Base-by-base conservation (phyloP, 1,284 basidiomycete genomes). In the Cystobasidiaceae sp. region DNA sequence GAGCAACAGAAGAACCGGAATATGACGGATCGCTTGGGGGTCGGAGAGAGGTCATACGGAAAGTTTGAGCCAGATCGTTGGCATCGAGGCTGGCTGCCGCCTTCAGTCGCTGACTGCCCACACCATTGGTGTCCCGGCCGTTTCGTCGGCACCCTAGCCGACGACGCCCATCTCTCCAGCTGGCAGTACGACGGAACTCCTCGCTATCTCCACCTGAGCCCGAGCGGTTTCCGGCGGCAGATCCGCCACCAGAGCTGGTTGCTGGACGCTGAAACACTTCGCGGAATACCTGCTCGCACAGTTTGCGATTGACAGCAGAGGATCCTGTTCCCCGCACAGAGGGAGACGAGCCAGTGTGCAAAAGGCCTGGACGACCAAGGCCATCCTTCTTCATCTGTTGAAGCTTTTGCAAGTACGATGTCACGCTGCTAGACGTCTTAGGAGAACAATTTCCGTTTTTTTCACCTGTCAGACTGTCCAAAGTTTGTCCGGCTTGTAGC, bases 251-350 rank as follows among this genome's bases (percentile, higher is more conserved):
- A n/a, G n/a, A n/a, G n/a, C n/a, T n/a, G 59, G 23, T 33, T 1
- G 60, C 39, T 1, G 62, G 19, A 67, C 64, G n/a, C 67, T 65
- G 19, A 48, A 96, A 79, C 32, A 96, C 85, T 13, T 88, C 88
- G 61, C 85, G 87, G 75, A 97, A 93, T 48, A 97, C 89, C 70
- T 93, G 90, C 73, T 96, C 91, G 77, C 92, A 93, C 66, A 97
- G 80, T 75, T 85, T 89, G 44, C 88, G 90, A 76, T 97, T 96
- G 62, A 96, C 92, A 48, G 86, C 84, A 1, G 93, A 96, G 15
- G 89, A 90, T 0, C 93, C 93, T 0, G 86, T 89, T 2, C 93
- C 93, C 39, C 50, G 55, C 34, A 58, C 46, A 45, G 37, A 48
- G 17, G 60, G 57, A 19, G 28, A 43, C 19, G 49, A 58, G 21